phyloP scores from a whole-genome alignment of 2,329 filamentous ascomycete genomes.

The Scedosporium apiospermum region DNA sequence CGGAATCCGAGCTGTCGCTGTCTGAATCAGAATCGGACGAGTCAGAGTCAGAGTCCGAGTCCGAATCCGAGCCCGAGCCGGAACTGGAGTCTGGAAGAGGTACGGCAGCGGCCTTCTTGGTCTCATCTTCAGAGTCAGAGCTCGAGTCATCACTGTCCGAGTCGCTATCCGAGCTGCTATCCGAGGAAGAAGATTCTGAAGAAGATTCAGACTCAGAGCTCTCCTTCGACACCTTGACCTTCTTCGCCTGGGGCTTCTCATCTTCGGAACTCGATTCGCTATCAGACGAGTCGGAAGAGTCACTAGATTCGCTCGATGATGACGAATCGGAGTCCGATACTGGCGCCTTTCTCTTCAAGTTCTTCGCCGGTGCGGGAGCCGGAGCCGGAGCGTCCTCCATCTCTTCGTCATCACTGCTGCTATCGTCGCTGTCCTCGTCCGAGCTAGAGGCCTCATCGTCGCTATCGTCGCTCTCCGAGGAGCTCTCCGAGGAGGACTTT shows the following conservation, averaged over 20 bases:
- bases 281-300: slow-evolving; percentile 13
- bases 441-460: slow-evolving; percentile 12
- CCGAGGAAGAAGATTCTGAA: slow-evolving; percentile 13
- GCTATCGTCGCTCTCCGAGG: slow-evolving; percentile 11
- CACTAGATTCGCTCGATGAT: slow-evolving; percentile 16
- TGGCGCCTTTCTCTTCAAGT: slow-evolving; percentile 12
- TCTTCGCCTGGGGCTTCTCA: slow-evolving; percentile 35
- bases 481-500: slow-evolving; percentile 11
- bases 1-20: slow-evolving; percentile 23
- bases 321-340: slow-evolving; percentile 9
- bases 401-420: slow-evolving; percentile 14
- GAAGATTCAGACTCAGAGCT: slow-evolving; percentile 11
- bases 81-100: slow-evolving; percentile 12
- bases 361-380: slow-evolving; percentile 12
- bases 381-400: slow-evolving; percentile 17
- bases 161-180: slow-evolving; percentile 8
- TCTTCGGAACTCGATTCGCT: slow-evolving; percentile 6
- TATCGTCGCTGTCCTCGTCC: slow-evolving; percentile 10
- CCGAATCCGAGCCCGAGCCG: slow-evolving; percentile 11
- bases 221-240: slow-evolving; percentile 28
- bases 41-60: slow-evolving; percentile 20
- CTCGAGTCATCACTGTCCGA: slow-evolving; percentile 12
- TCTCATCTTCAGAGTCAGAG: slow-evolving; percentile 14
- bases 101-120: slow-evolving; percentile 7
- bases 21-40: slow-evolving; percentile 28